A percentile compares a stretch with the other conserved stretches of the same genome.
Conservation (phyloP, 1,284 basidiomycete genomes). For the Ceratobasidium papillatum region DNA sequence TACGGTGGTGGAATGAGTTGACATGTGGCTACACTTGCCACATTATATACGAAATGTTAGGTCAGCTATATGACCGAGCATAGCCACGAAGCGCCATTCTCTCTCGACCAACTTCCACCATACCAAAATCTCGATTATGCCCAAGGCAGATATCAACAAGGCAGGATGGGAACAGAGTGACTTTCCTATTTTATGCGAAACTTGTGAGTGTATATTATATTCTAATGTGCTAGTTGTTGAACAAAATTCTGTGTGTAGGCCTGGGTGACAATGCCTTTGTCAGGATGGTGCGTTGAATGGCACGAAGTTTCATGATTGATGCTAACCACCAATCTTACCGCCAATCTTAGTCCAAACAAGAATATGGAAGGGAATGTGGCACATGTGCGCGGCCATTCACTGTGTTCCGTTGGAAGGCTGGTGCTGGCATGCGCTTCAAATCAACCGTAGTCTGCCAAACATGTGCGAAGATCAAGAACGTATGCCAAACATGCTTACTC, state of each 20-base stretch:
- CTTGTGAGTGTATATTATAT: slow-evolving; percentile 63
- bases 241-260: slow-evolving; percentile 59
- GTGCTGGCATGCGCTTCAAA: slow-evolving; percentile 91
- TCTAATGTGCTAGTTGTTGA: neutral
- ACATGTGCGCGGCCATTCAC: slow-evolving; percentile 96
- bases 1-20: neutral
- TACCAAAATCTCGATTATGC: slow-evolving; percentile 30
- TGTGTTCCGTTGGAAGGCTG: slow-evolving; percentile 98
- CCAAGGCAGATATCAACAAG: slow-evolving; percentile 76
- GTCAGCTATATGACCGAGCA: slow-evolving; percentile 1
- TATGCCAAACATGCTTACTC: slow-evolving; percentile 97
- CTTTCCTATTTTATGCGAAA: slow-evolving; percentile 90
- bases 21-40: neutral
- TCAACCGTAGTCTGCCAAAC: slow-evolving; percentile 99
- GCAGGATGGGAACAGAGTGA: slow-evolving; percentile 92
- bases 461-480: slow-evolving; percentile 98
- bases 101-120: slow-evolving; percentile 22
- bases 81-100: slow-evolving; percentile 6
- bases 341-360: slow-evolving; percentile 85
- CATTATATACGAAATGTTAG: neutral
- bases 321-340: neutral
- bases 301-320: neutral
- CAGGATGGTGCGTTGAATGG: slow-evolving; percentile 51
- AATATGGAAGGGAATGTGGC: slow-evolving; percentile 93
- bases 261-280: slow-evolving; percentile 89